Conservation (phyloP, 768 basidiomycete species). For the Podaxis sp. region DNA sequence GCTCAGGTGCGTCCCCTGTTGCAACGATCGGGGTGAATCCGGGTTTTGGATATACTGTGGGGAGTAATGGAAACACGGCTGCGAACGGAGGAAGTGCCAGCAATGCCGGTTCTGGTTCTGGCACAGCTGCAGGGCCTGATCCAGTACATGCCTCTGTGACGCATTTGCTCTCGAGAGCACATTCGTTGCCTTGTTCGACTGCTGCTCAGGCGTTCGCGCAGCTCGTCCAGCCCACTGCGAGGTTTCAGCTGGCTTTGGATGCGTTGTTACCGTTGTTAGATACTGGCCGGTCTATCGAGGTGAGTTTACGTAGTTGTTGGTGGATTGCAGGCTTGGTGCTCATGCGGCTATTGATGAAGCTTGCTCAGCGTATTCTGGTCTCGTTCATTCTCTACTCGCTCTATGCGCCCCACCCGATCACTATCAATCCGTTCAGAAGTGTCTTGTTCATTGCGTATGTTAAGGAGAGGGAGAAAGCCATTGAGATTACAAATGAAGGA, state of each 20-base stretch:
- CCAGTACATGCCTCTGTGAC: conserved; percentile 62
- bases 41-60: not conserved
- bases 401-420: conserved; percentile 77
- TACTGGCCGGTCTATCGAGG: conserved; percentile 50
- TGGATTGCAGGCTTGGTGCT: not conserved
- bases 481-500: conserved; percentile 46
- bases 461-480: conserved; percentile 65
- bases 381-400: conserved; percentile 79
- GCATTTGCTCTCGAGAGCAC: conserved; percentile 66
- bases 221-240: conserved; percentile 71
- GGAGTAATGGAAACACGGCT: not conserved
- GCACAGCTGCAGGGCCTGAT: conserved; percentile 32
- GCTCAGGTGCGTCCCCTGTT: not conserved
- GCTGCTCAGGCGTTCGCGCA: conserved; percentile 75
- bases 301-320: conserved; percentile 31
- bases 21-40: not conserved
- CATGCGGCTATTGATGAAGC: conserved; percentile 35
- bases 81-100: not conserved
- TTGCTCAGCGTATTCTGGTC: conserved; percentile 72
- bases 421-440: conserved; percentile 81
- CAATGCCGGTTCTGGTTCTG: not conserved
- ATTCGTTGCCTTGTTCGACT: conserved; percentile 72
- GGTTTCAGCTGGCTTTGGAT: conserved; percentile 84
- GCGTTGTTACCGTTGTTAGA: conserved; percentile 75
- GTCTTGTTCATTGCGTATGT: conserved; percentile 66